Conservation (phyloP, 768 basidiomycete species). For the Aureoboletus auriporus region DNA sequence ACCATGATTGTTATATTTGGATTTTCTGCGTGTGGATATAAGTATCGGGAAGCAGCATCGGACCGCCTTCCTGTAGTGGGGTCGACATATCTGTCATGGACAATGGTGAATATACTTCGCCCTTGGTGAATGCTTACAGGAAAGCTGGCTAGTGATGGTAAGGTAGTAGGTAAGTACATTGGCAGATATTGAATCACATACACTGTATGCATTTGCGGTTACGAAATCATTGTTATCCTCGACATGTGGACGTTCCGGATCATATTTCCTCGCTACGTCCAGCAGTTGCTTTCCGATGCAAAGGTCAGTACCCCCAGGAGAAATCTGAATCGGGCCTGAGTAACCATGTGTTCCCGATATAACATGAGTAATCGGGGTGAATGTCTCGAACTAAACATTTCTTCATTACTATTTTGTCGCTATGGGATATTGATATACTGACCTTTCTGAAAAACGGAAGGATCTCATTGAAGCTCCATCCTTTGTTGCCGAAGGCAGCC, state of each 20-base stretch:
- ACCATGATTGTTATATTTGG: conserved; percentile 30
- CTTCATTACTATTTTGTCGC: neutral
- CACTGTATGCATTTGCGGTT: conserved; percentile 20
- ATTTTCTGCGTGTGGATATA: conserved; percentile 32
- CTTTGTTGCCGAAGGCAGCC: conserved; percentile 23
- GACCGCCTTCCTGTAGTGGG: conserved; percentile 32
- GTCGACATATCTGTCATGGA: conserved; percentile 47
- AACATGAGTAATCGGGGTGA: conserved; percentile 23
- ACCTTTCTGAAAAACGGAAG: conserved; percentile 26
- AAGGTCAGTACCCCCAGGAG: conserved; percentile 7
- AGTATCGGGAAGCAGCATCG: conserved; percentile 32
- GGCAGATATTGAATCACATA: conserved; percentile 1
- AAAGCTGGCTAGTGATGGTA: conserved; percentile 9
- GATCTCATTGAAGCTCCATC: conserved; percentile 23
- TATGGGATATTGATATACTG: no score
- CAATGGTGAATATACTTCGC: neutral
- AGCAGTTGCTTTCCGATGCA: conserved; percentile 41
- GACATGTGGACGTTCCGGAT: conserved; percentile 39
- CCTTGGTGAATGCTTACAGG: conserved; percentile 5
- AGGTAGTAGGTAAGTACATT: neutral
- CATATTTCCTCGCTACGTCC: conserved; percentile 41
- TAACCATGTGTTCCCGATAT: conserved; percentile 32
- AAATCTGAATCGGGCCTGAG: conserved; percentile 27
- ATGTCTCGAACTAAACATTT: conserved; percentile 26
- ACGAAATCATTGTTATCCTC: conserved; percentile 48